These are phyloP conservation scores for Neurospora africana DNA, from an alignment of 495 filamentous ascomycete species.

Conservation along the genomic window DNA sequence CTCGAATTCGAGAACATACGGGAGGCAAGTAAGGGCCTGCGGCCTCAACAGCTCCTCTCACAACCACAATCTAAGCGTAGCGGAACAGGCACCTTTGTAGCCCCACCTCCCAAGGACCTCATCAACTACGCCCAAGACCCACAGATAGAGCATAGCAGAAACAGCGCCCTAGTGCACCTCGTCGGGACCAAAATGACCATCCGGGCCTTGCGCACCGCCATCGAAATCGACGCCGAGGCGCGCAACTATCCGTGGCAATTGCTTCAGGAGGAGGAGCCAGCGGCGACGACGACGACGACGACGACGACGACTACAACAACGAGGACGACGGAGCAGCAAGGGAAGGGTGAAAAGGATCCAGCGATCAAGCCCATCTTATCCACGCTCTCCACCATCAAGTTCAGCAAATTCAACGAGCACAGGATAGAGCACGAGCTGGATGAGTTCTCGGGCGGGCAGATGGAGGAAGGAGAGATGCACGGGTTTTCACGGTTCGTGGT, in stretches of 20 bases:
- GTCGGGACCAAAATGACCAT: conserved; percentile 18
- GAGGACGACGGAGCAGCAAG: not conserved
- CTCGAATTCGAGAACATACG: not conserved
- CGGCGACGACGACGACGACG: conserved; percentile 13
- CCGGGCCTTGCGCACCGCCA: conserved; percentile 19
- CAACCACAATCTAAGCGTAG: not conserved
- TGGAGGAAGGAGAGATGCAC: not conserved
- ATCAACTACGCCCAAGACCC: conserved; percentile 23
- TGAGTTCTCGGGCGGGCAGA: not conserved
- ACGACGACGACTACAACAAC: conserved; percentile 15
- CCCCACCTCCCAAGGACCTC: not conserved
- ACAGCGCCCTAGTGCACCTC: conserved; percentile 33
- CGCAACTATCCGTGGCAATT: conserved; percentile 33
- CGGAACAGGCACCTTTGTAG: not conserved
- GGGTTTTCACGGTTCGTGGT: conserved; percentile 35
- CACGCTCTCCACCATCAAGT: not conserved
- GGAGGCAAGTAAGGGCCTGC: not conserved
- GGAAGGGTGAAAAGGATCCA: not conserved
- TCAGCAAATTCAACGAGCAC: not conserved
- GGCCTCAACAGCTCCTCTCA: not conserved
- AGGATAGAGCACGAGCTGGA: not conserved
- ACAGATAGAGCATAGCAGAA: conserved; percentile 17
- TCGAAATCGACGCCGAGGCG: conserved; percentile 34
- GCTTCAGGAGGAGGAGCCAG: conserved; percentile 8
- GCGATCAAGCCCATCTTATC: not conserved